Percentiles rank a stretch among this genome's conserved stretches.
These are phyloP conservation scores for Ploettnerulaceae sp. DNA, from an alignment of 2,329 filamentous ascomycete species.

Conservation along the genomic window DNA sequence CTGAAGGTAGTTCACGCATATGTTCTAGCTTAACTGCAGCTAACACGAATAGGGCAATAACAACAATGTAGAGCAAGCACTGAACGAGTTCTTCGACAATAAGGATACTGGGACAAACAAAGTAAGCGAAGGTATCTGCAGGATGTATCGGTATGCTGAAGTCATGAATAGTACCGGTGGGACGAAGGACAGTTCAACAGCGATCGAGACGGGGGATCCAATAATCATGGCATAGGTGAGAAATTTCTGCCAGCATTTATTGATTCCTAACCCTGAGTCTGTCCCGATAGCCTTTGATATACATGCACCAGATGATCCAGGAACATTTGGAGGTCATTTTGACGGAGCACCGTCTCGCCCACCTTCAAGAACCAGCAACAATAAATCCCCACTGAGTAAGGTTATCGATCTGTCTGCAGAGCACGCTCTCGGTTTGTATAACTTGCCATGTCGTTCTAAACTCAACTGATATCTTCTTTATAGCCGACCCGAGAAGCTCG, in stretches of 20 bases:
- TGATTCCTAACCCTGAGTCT: conserved; percentile 2
- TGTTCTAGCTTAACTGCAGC: conserved; percentile 3
- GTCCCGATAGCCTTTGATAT: conserved; percentile 48
- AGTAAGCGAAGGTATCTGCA: conserved; percentile 28
- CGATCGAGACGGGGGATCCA: conserved; percentile 47
- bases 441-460: conserved; percentile 3
- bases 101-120: conserved; percentile 34
- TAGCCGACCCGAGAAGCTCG: conserved; percentile 36
- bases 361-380: conserved; percentile 53
- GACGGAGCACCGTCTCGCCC: conserved; percentile 46
- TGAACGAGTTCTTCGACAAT: conserved; percentile 50
- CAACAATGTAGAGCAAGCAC: conserved; percentile 44
- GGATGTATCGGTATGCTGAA: conserved; percentile 10
- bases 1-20: conserved; percentile 23
- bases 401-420: conserved; percentile 45
- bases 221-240: conserved; percentile 44
- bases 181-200: conserved; percentile 50
- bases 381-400: conserved; percentile 51
- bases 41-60: conserved; percentile 39
- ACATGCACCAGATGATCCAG: conserved; percentile 45
- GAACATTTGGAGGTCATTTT: conserved; percentile 38
- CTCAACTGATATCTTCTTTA: conserved; percentile 11
- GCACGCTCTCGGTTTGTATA: conserved; percentile 39
- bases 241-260: background rate
- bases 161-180: conserved; percentile 45